Base-by-base conservation (phyloP, 257 asterid genomes). In the Capsicum chinense region DNA sequence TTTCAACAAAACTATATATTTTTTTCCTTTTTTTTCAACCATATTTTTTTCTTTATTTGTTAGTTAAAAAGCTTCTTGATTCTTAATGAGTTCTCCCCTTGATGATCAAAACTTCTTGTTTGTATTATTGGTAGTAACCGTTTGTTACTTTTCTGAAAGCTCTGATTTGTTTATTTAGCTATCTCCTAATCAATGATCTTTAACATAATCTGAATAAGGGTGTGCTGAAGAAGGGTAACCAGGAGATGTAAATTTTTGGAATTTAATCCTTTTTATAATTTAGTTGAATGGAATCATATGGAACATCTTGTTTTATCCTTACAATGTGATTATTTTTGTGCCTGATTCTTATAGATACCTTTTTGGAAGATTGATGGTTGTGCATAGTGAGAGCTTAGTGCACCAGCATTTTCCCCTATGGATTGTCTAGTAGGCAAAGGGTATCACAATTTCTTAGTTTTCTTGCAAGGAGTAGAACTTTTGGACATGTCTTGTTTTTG, bases 1-100 rank as follows among this genome's bases (percentile, higher is more conserved):
- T 12, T 64, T 64, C 9, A 78, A 26, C 8, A 69, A 87, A 83
- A 39, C 33, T 39, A 15, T 37, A 12, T 19, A 9, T 8, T 37
- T 9, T 39, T 11, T 11, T 39, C 3, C 7, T 7, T 73, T 54
- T 11, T 11, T 21, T 62, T 4, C 39, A 21, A 54, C 57, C 11
- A 0, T 62, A 3, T 26, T 70, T 44, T 71, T 19, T 19, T 47
- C 62, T 21, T 50, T 74, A 6, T 74, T 3, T 50, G 62, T 4
- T 74, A 21, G 81, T 21, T 74, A 26, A 50, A 50, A 74, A 74
- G 81, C 16, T 74, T 74, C 62, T 74, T 50, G 62, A 21, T 73
- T 76, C 81, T 76, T 52, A 76, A 76, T 76, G 44, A 52, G 62
- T 21, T 76, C 15, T 14, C n/a, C 21, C 26, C 14, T 76, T 76